These are phyloP conservation scores for Eucalyptus urophylla DNA, from an alignment of 345 rosid genomes.

Conservation along the genomic window DNA sequence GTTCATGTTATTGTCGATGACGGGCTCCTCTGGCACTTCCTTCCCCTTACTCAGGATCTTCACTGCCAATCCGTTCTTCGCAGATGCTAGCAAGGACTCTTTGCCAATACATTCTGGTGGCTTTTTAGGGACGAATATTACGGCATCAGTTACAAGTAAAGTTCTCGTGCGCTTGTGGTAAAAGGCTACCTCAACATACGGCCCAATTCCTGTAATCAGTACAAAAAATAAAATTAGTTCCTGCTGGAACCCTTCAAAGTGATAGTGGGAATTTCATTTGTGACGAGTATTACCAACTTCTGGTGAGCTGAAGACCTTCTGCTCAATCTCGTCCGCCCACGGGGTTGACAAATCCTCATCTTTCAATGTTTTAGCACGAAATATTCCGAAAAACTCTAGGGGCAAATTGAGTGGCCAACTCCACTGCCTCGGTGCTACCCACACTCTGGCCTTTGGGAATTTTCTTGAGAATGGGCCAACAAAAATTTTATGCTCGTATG, in stretches of 20 bases:
- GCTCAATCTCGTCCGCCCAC: slow-evolving; percentile 89
- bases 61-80: slow-evolving; percentile 90
- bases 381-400: slow-evolving; percentile 87
- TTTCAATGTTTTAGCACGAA: slow-evolving; percentile 64
- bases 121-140: slow-evolving; percentile 66
- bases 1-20: slow-evolving; percentile 52
- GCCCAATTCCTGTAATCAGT: slow-evolving; percentile 66
- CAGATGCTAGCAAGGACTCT: slow-evolving; percentile 75
- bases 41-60: slow-evolving; percentile 89
- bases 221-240: neutral
- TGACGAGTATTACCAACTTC: slow-evolving; percentile 69
- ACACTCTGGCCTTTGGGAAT: slow-evolving; percentile 75
- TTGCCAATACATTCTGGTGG: slow-evolving; percentile 79
- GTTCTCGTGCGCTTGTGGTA: slow-evolving; percentile 84
- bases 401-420: slow-evolving; percentile 97
- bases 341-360: slow-evolving; percentile 70
- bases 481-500: slow-evolving; percentile 95
- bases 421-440: slow-evolving; percentile 99
- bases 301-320: slow-evolving; percentile 85
- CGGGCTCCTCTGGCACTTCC: slow-evolving; percentile 71
- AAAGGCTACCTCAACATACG: slow-evolving; percentile 89
- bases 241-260: neutral
- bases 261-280: neutral
- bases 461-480: slow-evolving; percentile 95
- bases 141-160: slow-evolving; percentile 81